phyloP scores from a whole-genome alignment of 805 yeast species.

The Brettanomyces nanus region DNA sequence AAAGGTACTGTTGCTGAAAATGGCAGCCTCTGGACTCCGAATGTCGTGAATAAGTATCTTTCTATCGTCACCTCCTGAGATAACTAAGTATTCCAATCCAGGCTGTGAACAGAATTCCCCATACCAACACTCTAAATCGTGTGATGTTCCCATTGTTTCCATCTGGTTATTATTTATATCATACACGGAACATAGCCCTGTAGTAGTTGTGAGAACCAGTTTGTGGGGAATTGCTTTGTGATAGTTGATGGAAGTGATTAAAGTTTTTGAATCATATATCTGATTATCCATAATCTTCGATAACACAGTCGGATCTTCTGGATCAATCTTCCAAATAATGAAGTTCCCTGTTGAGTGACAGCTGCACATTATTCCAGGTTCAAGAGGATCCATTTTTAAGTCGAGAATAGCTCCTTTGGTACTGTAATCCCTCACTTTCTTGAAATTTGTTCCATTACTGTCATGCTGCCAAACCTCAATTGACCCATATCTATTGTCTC shows the following conservation, averaged over 20 bases:
- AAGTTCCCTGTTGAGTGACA: slow-evolving; percentile 81
- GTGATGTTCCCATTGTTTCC: slow-evolving; percentile 31
- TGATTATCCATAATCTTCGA: slow-evolving; percentile 27
- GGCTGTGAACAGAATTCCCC: slow-evolving; percentile 58
- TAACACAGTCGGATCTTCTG: slow-evolving; percentile 14
- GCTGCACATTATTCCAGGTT: slow-evolving; percentile 38
- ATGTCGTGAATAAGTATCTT: slow-evolving; percentile 66
- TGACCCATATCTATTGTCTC: slow-evolving; percentile 58
- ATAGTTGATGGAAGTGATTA: slow-evolving; percentile 61
- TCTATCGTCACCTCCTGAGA: slow-evolving; percentile 90
- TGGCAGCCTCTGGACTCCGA: slow-evolving; percentile 28
- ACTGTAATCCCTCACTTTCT: slow-evolving; percentile 1
- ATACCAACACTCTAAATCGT: slow-evolving; percentile 84
- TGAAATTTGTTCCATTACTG: slow-evolving; percentile 2
- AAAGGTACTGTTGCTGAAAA: slow-evolving; percentile 39
- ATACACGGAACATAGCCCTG: slow-evolving; percentile 49
- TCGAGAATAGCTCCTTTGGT: slow-evolving; percentile 64
- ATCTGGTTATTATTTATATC: slow-evolving; percentile 18
- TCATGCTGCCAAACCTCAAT: slow-evolving; percentile 33
- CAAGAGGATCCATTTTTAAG: slow-evolving; percentile 55
- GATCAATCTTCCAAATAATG: slow-evolving; percentile 46
- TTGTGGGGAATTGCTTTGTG: slow-evolving; percentile 32
- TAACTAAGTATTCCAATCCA: slow-evolving; percentile 47
- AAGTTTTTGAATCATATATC: slow-evolving; percentile 36
- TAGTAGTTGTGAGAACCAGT: slow-evolving; percentile 55